phyloP scores from a whole-genome alignment of 1,284 basidiomycete genomes.

The Pisolithus thermaeus region DNA sequence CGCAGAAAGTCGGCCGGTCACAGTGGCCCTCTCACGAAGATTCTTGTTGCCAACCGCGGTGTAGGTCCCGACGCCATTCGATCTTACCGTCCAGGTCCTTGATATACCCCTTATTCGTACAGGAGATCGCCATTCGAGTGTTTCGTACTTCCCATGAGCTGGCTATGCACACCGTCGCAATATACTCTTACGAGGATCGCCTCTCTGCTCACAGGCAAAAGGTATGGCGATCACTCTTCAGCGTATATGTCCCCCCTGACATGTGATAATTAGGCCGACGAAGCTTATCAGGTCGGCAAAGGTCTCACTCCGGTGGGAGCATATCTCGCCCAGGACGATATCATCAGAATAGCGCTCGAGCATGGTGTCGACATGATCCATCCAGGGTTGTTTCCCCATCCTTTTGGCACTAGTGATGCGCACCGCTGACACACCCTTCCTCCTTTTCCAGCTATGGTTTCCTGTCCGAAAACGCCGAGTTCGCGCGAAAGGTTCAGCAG shows the following conservation, averaged over 20 bases:
- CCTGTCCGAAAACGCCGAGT: slow-evolving; percentile 94
- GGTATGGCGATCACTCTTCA: slow-evolving; percentile 35
- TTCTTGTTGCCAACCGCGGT: slow-evolving; percentile 94
- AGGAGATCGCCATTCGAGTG: slow-evolving; percentile 99
- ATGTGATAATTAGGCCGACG: slow-evolving; percentile 82
- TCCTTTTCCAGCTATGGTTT: slow-evolving; percentile 78
- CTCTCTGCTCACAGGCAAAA: slow-evolving; percentile 98
- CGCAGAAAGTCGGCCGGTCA: slow-evolving; percentile 89
- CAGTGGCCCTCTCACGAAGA: slow-evolving; percentile 86
- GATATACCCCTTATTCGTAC: slow-evolving; percentile 6
- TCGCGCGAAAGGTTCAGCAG: slow-evolving; percentile 94
- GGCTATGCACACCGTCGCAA: slow-evolving; percentile 98
- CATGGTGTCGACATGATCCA: slow-evolving; percentile 99
- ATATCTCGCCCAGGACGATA: slow-evolving; percentile 97
- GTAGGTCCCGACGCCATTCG: slow-evolving; percentile 40
- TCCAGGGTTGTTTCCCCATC: slow-evolving; percentile 61
- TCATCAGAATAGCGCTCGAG: slow-evolving; percentile 91
- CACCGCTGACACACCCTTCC: slow-evolving; percentile 4
- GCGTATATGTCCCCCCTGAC: slow-evolving; percentile 8
- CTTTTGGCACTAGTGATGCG: slow-evolving; percentile 2
- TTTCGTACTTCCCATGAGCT: slow-evolving; percentile 99
- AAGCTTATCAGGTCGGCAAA: slow-evolving; percentile 97
- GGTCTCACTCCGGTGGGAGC: slow-evolving; percentile 94
- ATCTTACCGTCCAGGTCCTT: slow-evolving; percentile 3
- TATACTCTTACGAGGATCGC: slow-evolving; percentile 96